Evolutionary conservation across 1,284 basidiomycete genomes (phyloP), one percentile per base, ranked within the genome.

Genomic region (Pyrrhoderma lamaoense): DNA sequence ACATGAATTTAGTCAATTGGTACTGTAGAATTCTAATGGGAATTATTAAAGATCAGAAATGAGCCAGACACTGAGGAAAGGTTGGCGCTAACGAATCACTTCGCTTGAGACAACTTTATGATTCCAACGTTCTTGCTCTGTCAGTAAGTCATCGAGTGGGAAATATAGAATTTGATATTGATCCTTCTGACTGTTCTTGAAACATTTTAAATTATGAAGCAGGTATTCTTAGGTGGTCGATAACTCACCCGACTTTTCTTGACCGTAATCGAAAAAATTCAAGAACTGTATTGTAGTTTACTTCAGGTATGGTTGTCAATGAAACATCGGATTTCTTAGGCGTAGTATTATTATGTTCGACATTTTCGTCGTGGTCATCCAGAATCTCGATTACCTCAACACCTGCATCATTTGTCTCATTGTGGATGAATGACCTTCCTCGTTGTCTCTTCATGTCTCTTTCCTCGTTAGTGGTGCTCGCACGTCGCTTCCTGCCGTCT

Each of bases 91-190:
- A 59, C 38, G 63, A 39, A 56, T 62, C 5, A 64, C 58, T 14
- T 65, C 61, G 56, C 82, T 84, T 2, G 64, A 74, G 25, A 88
- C 74, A 3, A 74, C 66, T 59, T 74, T 82, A 50, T 76, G 68
- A 43, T 61, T 55, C 49, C 54, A 59, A 50, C 52, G 52, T 61
- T 87, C 75, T 16, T 62, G 53, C 11, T 77, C 72, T 1, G 71
- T 74, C 38, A 85, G 64, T 3, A 81, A 79, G 1, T 71, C 66
- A 0, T 68, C 71, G 69, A 88, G 70, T 0, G 85, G 80, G 58
- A 87, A 87, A 61, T 80, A 84, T 25, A 89, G 67, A 19, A 88
- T 77, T 60, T 88, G 85, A 59, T 82, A 85, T 34, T 76, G 69
- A 54, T 75, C 65, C 54, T 76, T 73, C 56, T 65, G 73, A 54